Percentiles rank a stretch among this genome's conserved stretches.
Evolutionary conservation across 2,329 filamentous ascomycete genomes (phyloP).

Genomic region (Pseudogymnoascus sp.): DNA sequence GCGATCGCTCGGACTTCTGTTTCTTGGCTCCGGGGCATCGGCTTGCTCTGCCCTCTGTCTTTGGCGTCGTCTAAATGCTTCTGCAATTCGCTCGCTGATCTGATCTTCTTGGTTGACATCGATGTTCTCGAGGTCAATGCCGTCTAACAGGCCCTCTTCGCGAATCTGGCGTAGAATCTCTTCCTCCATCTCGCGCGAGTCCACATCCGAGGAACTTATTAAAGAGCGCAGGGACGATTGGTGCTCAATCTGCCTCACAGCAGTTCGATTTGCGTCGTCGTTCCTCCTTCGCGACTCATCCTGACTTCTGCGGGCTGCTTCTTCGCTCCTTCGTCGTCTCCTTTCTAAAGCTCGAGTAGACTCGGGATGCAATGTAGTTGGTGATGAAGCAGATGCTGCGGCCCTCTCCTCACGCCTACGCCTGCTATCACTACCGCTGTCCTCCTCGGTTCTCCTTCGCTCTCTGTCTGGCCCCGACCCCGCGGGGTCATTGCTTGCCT

Average conservation of each 20-base stretch:
- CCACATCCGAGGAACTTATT: constrained; percentile 70
- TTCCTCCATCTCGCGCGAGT: constrained; percentile 69
- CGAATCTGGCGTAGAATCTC: constrained; percentile 86
- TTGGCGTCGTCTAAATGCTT: constrained; percentile 74
- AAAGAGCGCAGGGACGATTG: constrained; percentile 82
- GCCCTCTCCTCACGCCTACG: constrained; percentile 23
- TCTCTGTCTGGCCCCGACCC: constrained; percentile 16
- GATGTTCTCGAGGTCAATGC: constrained; percentile 80
- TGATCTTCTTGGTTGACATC: constrained; percentile 80
- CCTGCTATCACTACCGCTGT: constrained; percentile 14
- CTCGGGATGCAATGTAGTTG: constrained; percentile 21
- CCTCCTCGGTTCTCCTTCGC: constrained; percentile 5
- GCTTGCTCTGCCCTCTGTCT: constrained; percentile 45
- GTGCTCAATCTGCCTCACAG: constrained; percentile 63
- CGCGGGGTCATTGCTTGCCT: constrained; percentile 21
- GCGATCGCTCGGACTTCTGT: constrained; percentile 34
- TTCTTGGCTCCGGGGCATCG: constrained; percentile 30
- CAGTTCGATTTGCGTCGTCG: constrained; percentile 21
- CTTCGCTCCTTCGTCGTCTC: constrained; percentile 18
- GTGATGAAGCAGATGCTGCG: neutral
- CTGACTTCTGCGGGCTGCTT: constrained; percentile 20
- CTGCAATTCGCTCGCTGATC: constrained; percentile 81
- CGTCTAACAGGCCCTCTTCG: constrained; percentile 78
- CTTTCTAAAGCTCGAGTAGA: constrained; percentile 23
- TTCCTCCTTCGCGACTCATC: constrained; percentile 20